Conservation (phyloP, 2,329 filamentous ascomycete species). For the Diaporthe eres region DNA sequence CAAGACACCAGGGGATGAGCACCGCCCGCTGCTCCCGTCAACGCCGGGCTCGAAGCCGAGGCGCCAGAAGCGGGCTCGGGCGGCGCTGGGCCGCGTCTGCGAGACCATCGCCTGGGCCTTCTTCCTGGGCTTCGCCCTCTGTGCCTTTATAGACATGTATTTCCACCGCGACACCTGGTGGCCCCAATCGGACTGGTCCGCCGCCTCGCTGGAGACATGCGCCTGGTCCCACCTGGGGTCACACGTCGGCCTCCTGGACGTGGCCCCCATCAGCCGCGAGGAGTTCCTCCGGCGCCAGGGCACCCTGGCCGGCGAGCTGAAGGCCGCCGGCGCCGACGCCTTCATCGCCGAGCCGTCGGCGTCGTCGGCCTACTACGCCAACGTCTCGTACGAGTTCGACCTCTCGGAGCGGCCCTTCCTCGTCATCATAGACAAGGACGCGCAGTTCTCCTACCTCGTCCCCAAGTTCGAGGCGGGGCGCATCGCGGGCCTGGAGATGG, state of each 20-base stretch:
- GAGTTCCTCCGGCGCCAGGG: conserved; percentile 48
- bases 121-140: conserved; percentile 32
- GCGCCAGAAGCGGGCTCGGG: conserved; percentile 30
- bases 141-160: conserved; percentile 28
- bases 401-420: conserved; percentile 50
- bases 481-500: conserved; percentile 49
- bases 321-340: conserved; percentile 47
- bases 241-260: conserved; percentile 46
- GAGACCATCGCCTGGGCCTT: conserved; percentile 39
- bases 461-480: conserved; percentile 50
- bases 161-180: conserved; percentile 32
- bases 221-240: conserved; percentile 47
- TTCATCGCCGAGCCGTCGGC: conserved; percentile 50
- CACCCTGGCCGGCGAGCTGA: conserved; percentile 45
- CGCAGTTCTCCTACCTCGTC: conserved; percentile 48
- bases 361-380: conserved; percentile 46
- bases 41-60: background rate
- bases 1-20: conserved; percentile 32
- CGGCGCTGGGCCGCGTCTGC: conserved; percentile 36
- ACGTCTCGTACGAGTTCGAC: conserved; percentile 45
- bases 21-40: conserved; percentile 32
- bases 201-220: conserved; percentile 45
- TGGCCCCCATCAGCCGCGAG: conserved; percentile 46
- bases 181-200: conserved; percentile 16
- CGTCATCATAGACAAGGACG: conserved; percentile 46